Base-by-base conservation (phyloP, 2,329 filamentous ascomycete genomes). In the Rutstroemia sp. region DNA sequence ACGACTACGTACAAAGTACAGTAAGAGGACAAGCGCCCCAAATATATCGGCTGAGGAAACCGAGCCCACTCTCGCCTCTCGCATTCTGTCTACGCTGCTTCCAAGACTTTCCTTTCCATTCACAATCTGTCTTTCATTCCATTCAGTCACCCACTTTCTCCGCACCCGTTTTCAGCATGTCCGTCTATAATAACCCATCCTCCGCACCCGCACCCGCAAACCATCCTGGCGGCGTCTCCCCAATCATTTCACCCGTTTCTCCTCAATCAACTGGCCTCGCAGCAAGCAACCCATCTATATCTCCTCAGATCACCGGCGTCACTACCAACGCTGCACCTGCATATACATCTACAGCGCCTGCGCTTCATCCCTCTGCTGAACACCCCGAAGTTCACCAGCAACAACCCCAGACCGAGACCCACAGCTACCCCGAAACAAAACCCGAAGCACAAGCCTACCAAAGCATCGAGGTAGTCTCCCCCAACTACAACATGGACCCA, bases 391-490 rank as follows among this genome's bases (percentile, higher is more conserved):
- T 27, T 27, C 25, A 14, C 23, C 45, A 49, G 18, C 12, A 47
- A 38, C n/a, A 47, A 38, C n/a, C 44, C 14, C 52, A 54, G n/a
- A 23, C 16, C 14, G 44, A 30, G 27, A 49, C 18, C 4, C n/a
- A 41, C 37, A 48, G 7, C 18, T 39, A 50, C 23, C 23, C 19
- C 45, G 39, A 54, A 14, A 34, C 7, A 23, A 42, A 19, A 34
- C 18, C 41, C 4, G 38, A 41, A 45, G 9, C 41, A 5, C 41
- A 50, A 21, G n/a, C 25, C 34, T 54, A 49, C 25, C 45, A 54
- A 50, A 45, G 52, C 8, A 54, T 54, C 23, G 52, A 54, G 49
- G 52, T 49, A 21, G 52, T 54, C 19, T 5, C 5, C n/a, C 44
- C 34, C 38, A 16, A 30, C 9, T 4, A 52, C 9, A 54, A 25